phyloP scores from a whole-genome alignment of 345 rosid species.

The Angophora floribunda region DNA sequence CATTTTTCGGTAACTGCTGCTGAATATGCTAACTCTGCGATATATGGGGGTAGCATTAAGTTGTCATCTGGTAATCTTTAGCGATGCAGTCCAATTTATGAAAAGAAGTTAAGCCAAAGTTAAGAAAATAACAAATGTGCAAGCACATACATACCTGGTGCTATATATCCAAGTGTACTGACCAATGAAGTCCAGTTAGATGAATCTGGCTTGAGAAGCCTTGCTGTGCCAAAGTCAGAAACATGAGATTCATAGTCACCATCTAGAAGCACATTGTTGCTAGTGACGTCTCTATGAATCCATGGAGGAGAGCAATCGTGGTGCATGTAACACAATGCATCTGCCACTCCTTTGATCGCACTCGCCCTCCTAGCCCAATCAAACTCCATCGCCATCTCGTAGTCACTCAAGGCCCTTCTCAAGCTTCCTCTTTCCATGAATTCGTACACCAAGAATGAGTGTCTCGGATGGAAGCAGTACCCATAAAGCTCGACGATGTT shows the following conservation, averaged over 20 bases:
- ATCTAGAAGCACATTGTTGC: constrained; percentile 8
- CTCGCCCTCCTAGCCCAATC: neutral
- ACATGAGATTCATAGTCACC: constrained; percentile 8
- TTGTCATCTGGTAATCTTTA: neutral
- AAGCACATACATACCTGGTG: constrained; percentile 12
- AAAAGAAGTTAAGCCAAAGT: too few species aligned
- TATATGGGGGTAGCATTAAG: neutral
- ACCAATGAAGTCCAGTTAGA: neutral
- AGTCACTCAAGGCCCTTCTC: neutral
- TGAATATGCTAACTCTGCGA: neutral
- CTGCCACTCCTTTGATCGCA: neutral
- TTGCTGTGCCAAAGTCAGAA: neutral
- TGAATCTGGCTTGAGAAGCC: neutral
- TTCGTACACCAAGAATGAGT: neutral
- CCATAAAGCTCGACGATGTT: neutral
- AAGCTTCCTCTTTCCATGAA: constrained; percentile 3
- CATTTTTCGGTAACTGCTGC: neutral
- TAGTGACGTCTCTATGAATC: constrained; percentile 10
- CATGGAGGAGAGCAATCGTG: constrained; percentile 1
- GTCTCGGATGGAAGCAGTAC: neutral
- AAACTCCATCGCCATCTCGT: neutral
- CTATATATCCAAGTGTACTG: constrained; percentile 6
- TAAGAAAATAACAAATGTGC: neutral
- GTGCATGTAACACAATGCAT: constrained; percentile 5
- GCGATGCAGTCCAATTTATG: neutral